Evolutionary conservation across 441 rosid species (phyloP).

Genomic region (Gossypium aridum): DNA sequence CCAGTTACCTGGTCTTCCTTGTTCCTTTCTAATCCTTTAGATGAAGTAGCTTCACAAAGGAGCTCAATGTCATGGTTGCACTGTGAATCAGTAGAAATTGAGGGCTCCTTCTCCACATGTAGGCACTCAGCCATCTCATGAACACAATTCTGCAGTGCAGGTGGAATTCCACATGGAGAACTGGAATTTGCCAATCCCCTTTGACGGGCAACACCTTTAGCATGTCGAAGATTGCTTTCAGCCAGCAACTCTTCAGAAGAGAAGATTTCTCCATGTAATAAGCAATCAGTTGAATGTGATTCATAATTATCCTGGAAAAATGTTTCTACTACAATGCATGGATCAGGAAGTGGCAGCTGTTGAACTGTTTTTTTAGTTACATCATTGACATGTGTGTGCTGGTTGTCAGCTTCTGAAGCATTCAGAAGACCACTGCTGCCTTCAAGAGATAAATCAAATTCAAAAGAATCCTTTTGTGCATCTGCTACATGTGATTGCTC

Average conservation of each 20-base stretch:
- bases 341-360: conserved; percentile 11
- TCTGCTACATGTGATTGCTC: conserved; percentile 14
- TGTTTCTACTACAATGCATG: conserved; percentile 6
- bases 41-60: conserved; percentile 23
- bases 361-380: conserved; percentile 11
- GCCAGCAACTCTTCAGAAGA: conserved; percentile 8
- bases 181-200: conserved; percentile 5
- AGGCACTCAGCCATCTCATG: conserved; percentile 13
- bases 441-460: conserved; percentile 14
- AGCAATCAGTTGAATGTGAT: conserved; percentile 1
- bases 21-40: conserved; percentile 12
- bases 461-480: conserved; percentile 8
- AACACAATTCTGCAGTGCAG: conserved; percentile 22
- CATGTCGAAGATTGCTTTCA: conserved; percentile 12
- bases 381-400: conserved; percentile 11
- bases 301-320: conserved; percentile 7
- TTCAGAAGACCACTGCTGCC: conserved; percentile 3
- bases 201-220: conserved; percentile 3
- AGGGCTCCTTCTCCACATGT: conserved; percentile 18
- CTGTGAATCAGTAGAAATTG: conserved; percentile 13
- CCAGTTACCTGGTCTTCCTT: conserved; percentile 13
- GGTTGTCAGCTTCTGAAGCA: conserved; percentile 12
- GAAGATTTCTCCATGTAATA: conserved; percentile 11
- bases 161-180: conserved; percentile 11
- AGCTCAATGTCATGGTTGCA: conserved; percentile 20